Evolutionary conservation across 2,329 filamentous ascomycete genomes (phyloP), one percentile per base, ranked within the genome.

Genomic region (Colletotrichum sp.): DNA sequence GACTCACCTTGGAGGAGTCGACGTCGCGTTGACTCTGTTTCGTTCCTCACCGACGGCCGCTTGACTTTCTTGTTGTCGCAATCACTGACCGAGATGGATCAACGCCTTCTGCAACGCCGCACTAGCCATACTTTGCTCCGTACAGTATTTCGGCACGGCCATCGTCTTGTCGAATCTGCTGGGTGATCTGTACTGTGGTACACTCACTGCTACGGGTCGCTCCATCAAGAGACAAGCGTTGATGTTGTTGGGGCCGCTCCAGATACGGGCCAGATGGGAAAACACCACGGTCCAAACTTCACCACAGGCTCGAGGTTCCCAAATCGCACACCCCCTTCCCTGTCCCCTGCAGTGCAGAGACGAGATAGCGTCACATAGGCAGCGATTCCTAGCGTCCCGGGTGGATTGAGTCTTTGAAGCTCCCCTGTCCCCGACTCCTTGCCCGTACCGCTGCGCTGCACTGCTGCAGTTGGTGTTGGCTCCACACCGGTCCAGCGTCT

Each of bases 351-450:
- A 69, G 63, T 60, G 36, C 64, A 73, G 44, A 65, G 34, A 62
- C 59, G 67, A 77, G 74, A 74, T 74, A 77, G 76, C 70, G 76
- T 74, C 70, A 77, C 69, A 76, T 66, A 77, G 75, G 75, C 75
- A 64, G 30, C 66, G 32, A 64, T 75, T 77, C 66, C 71, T 77
- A 71, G 75, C 75, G 75, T 77, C 39, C 75, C 75, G 72, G 62
- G 72, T 75, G 75, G 75, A 66, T 63, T n/a, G 60, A 59, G 30
- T 34, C 32, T 32, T 69, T 44, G 52, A 67, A 28, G 10, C 10
- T 49, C 44, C 71, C 75, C 60, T 67, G 71, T 24, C 21, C 34
- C 24, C 32, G 32, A 32, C 64, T 60, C 24, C 36, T 32, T 70
- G 68, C 55, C 24, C 68, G 55, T 59, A 59, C 55, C 55, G 24